Base-by-base conservation (phyloP, 768 basidiomycete genomes). In the Amanita jacksonii region DNA sequence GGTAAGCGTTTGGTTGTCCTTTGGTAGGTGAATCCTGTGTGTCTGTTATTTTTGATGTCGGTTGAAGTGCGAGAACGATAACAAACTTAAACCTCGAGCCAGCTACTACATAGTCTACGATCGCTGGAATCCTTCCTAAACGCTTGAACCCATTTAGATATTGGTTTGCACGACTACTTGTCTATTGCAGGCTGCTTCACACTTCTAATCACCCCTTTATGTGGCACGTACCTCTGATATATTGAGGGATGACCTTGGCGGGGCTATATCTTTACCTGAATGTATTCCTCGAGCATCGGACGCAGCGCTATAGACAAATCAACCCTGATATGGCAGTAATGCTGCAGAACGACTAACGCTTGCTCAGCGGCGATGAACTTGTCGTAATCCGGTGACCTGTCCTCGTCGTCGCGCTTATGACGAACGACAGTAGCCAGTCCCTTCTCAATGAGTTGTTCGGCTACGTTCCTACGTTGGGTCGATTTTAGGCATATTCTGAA, bases 361-460 rank as follows among this genome's bases (percentile, higher is more conserved):
- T 93, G 90, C 61, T 99, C 94, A 6, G 92, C 96, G 22, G 82
- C 79, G 74, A 97, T 91, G 34, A 98, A 68, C 65, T 90, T 92
- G 66, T 99, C 96, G 51, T 91, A 90, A 57, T 97, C 94, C 5
- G 84, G 74, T n/a, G 93, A 93, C 37, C 93, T 77, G 54, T 93
- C 87, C 61, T 98, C 94, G 56, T 98, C 94, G 52, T 94, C 93
- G 16, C 89, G 79, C 56, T 81, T 85, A 63, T 99, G 94, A 36
- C 94, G 81, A 20, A 98, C 79, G 8, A 86, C 84, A 45, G 79
- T 85, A 3, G 90, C 89, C 23, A 94, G 66, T 37, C 96, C 94
- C 55, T 90, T 91, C 57, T 97, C 96, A 41, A 97, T 79, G 25
- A 99, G 65, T 57, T 91, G 86, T 56, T 94, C 92, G 0, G 93